Conservation (phyloP, 1,139 yeast genomes). For the Waltiozyma sp. region DNA sequence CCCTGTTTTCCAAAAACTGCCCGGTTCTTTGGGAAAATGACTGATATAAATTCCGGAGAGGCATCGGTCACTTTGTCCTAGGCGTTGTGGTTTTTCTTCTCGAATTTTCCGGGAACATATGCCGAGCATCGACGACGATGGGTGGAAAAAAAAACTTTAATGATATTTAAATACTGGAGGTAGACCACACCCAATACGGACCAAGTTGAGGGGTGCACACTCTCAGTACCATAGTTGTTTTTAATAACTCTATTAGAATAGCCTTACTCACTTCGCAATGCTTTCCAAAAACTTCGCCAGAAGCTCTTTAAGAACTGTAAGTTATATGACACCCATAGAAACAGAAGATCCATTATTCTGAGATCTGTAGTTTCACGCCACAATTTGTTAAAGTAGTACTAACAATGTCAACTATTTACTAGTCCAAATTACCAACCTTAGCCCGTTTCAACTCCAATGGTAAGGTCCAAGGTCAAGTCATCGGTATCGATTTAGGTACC, state of each 20-base stretch:
- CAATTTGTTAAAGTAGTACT: too few relatives aligned
- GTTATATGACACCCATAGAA: slow-evolving; percentile 3
- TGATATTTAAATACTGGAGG: not conserved
- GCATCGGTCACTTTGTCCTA: too few relatives aligned
- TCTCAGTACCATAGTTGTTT: too few relatives aligned
- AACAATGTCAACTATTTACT: slow-evolving; percentile 3
- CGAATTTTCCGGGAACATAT: not conserved
- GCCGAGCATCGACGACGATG: not conserved
- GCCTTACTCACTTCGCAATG: slow-evolving; percentile 9
- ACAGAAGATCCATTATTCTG: too few relatives aligned
- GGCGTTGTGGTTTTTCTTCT: not conserved
- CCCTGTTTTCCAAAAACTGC: too few relatives aligned
- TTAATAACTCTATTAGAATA: not conserved
- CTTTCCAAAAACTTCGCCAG: slow-evolving; percentile 17
- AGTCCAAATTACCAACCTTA: slow-evolving; percentile 29
- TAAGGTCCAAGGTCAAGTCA: slow-evolving; percentile 36
- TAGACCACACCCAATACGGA: not conserved
- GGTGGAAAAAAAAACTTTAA: not conserved
- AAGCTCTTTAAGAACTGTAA: slow-evolving; percentile 17
- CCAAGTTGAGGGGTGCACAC: too few relatives aligned
- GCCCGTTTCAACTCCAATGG: slow-evolving; percentile 40
- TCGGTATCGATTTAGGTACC: slow-evolving; percentile 74
- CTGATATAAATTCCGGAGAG: too few relatives aligned
- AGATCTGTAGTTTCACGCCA: too few relatives aligned
- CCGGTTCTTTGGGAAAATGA: too few relatives aligned